A percentile compares a stretch with the other conserved stretches of the same genome.
These are phyloP conservation scores for Erigeron canadensis DNA, from an alignment of 129 eudicot genomes.

Conservation along the genomic window DNA sequence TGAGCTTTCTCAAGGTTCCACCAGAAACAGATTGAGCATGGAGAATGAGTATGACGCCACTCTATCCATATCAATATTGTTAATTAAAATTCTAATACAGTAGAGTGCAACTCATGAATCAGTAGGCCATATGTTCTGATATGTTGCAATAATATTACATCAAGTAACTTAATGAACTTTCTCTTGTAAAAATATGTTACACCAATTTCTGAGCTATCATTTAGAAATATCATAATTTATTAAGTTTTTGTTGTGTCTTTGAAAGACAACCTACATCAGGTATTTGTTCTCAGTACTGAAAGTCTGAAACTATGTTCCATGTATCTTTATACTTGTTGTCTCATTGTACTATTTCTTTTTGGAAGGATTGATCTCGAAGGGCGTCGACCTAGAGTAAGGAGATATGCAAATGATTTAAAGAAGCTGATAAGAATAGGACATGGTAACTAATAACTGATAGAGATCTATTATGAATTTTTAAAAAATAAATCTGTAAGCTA, in stretches of 20 bases:
- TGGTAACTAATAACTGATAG: slow-evolving; percentile 44
- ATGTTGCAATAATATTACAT: not conserved
- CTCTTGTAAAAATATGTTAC: not conserved
- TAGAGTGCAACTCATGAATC: not conserved
- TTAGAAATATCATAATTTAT: not conserved
- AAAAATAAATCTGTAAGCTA: not conserved
- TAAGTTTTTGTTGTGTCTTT: not conserved
- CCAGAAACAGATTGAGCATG: slow-evolving; percentile 66
- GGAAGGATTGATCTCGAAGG: slow-evolving; percentile 89
- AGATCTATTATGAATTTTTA: not conserved
- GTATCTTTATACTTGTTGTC: slow-evolving; percentile 11
- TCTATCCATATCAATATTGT: slow-evolving; percentile 10
- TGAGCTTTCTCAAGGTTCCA: slow-evolving; percentile 75
- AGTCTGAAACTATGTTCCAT: slow-evolving; percentile 15
- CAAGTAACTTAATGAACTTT: not conserved
- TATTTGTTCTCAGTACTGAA: too few relatives aligned
- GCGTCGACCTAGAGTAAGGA: slow-evolving; percentile 81
- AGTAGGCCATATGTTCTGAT: not conserved
- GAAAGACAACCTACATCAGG: too few relatives aligned
- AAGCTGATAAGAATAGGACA: slow-evolving; percentile 87
- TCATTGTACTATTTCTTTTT: slow-evolving; percentile 30
- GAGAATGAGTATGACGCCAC: slow-evolving; percentile 65
- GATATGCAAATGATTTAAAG: slow-evolving; percentile 75
- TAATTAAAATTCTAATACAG: not conserved
- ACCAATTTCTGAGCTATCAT: not conserved